Conservation (phyloP, 257 asterid genomes). For the Solanum bulbocastanum region DNA sequence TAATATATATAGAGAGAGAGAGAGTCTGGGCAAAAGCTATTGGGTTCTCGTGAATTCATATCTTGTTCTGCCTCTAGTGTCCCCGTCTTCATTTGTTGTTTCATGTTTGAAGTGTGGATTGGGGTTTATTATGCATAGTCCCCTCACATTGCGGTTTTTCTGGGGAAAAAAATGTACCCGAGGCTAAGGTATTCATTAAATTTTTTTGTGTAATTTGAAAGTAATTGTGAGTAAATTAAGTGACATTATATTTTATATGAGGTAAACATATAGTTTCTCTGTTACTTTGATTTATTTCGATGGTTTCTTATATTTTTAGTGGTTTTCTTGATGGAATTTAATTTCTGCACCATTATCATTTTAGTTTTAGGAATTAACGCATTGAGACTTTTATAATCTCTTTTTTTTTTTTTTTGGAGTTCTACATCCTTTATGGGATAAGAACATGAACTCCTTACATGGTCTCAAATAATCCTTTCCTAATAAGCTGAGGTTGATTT, state of each 20-base stretch:
- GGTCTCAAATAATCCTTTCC: not conserved
- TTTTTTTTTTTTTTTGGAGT: not conserved
- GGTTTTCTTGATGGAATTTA: not conserved
- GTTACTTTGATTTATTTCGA: not conserved
- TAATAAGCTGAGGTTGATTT: not conserved
- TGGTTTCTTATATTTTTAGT: not conserved
- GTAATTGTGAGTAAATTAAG: not conserved
- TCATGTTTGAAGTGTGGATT: not conserved
- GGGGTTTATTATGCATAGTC: not conserved
- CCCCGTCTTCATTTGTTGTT: not conserved
- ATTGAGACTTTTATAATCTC: not conserved
- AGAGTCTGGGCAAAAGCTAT: not conserved
- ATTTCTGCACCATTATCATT: not conserved
- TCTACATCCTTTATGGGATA: rapidly evolving
- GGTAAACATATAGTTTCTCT: not conserved
- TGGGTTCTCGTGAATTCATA: not conserved
- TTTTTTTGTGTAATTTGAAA: not conserved
- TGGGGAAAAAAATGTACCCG: rapidly evolving
- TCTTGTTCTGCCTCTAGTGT: not conserved
- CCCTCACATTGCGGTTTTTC: not conserved
- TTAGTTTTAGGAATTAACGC: not conserved
- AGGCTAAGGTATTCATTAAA: not conserved
- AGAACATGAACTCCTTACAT: not conserved
- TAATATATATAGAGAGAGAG: no score
- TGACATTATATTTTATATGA: not conserved